Conservation (phyloP, 2,329 filamentous ascomycete species). For the Beauveria brongniartii region DNA sequence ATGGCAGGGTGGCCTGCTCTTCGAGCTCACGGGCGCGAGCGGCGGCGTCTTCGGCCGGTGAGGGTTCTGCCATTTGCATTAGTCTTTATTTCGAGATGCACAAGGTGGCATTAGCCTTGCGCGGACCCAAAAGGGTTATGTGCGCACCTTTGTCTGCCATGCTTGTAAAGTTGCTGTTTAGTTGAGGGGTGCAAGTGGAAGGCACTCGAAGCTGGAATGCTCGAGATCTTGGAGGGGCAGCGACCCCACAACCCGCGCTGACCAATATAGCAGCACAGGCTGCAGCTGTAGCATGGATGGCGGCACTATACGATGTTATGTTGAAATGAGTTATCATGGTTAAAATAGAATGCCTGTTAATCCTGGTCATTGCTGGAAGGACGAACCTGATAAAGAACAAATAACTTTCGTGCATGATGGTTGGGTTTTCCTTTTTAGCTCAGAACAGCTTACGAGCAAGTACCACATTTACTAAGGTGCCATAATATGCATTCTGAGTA, state of each 20-base stretch:
- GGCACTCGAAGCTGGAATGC: conserved; percentile 6
- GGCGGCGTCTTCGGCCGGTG: conserved; percentile 48
- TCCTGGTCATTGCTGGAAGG: too few species aligned
- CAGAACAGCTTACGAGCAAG: too few species aligned
- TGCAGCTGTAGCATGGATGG: background rate
- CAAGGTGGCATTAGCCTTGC: background rate
- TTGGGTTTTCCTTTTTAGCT: too few species aligned
- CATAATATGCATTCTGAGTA: too few species aligned
- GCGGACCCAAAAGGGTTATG: background rate
- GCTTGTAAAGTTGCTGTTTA: background rate
- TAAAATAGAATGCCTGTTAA: too few species aligned
- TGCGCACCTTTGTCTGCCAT: conserved; percentile 36
- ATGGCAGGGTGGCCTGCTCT: conserved; percentile 83
- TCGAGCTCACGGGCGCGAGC: conserved; percentile 64
- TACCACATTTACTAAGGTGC: too few species aligned
- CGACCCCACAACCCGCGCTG: conserved; percentile 1
- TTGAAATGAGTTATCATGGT: background rate
- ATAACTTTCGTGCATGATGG: too few species aligned
- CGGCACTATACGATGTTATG: background rate
- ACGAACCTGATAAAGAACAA: too few species aligned
- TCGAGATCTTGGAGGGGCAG: conserved; percentile 11
- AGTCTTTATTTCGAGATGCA: background rate
- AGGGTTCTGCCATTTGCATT: conserved; percentile 34
- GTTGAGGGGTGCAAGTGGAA: conserved; percentile 1
- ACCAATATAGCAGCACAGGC: background rate